Conservation (phyloP, 345 rosid species). For the Gossypium raimondii region DNA sequence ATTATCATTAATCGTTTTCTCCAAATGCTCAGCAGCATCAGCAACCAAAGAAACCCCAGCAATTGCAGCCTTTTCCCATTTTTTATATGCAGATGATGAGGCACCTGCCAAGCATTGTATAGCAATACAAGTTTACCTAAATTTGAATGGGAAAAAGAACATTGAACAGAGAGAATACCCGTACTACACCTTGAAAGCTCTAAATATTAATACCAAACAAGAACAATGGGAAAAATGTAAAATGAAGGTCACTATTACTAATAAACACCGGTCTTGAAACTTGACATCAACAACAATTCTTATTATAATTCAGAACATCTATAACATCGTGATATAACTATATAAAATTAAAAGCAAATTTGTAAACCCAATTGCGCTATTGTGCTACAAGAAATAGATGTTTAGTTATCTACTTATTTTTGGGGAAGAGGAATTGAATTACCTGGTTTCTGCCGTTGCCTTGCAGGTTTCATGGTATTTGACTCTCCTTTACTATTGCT, state of each 20-base stretch:
- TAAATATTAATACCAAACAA: background rate
- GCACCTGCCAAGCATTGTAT: constrained; percentile 31
- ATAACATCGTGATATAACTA: background rate
- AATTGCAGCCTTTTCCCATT: constrained; percentile 97
- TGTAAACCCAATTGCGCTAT: background rate
- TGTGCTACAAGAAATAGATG: background rate
- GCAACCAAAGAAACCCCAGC: constrained; percentile 99
- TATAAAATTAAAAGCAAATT: background rate
- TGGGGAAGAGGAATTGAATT: constrained; percentile 6
- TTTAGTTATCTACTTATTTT: background rate
- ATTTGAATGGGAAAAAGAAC: background rate
- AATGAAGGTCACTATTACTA: background rate
- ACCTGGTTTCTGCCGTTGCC: constrained; percentile 86
- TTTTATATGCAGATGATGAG: constrained; percentile 67
- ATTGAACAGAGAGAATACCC: constrained; percentile 4
- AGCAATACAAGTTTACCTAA: background rate
- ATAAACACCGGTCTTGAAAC: background rate
- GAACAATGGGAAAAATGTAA: background rate
- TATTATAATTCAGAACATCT: background rate
- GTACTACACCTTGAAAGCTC: background rate
- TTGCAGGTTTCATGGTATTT: constrained; percentile 50
- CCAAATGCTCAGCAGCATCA: constrained; percentile 99
- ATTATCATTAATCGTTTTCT: constrained; percentile 54
- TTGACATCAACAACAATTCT: background rate
- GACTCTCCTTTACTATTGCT: constrained; percentile 60